Conservation (phyloP, 306 rosid genomes). For the Cercis canadensis region DNA sequence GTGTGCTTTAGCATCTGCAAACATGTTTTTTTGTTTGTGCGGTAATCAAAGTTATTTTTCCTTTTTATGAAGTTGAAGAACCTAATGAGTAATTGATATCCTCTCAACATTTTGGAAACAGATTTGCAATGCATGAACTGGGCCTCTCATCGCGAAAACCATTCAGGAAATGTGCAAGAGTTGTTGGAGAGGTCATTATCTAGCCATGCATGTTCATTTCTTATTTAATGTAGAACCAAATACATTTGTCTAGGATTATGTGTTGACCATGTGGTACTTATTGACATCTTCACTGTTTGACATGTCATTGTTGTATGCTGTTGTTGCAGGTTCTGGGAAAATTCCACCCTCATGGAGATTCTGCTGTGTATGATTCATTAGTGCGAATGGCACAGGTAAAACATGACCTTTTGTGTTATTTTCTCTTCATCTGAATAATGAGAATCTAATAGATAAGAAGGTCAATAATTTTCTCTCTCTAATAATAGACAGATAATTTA, state of each 20-base stretch:
- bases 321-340: constrained; percentile 84
- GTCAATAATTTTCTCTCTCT: constrained; percentile 24
- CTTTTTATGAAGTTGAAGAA: constrained; percentile 25
- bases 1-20: too few relatives aligned
- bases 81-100: neutral
- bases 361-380: constrained; percentile 91
- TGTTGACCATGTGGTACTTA: constrained; percentile 2
- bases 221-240: neutral
- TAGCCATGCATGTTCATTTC: constrained; percentile 25
- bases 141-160: constrained; percentile 89
- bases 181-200: constrained; percentile 92
- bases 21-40: too few relatives aligned
- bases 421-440: constrained; percentile 21
- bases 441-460: neutral
- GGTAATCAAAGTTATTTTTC: too few relatives aligned
- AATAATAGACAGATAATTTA: constrained; percentile 10
- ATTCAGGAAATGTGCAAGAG: constrained; percentile 98
- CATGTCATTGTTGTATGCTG: constrained; percentile 29
- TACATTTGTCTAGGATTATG: constrained; percentile 27
- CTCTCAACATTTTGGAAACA: constrained; percentile 42
- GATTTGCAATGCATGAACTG: constrained; percentile 97
- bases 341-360: constrained; percentile 96
- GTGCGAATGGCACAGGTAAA: constrained; percentile 99
- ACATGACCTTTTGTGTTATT: constrained; percentile 6
- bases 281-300: constrained; percentile 5